These are phyloP conservation scores for Microdochium trichocladiopsis DNA, from an alignment of 2,329 filamentous ascomycete species.

Conservation along the genomic window DNA sequence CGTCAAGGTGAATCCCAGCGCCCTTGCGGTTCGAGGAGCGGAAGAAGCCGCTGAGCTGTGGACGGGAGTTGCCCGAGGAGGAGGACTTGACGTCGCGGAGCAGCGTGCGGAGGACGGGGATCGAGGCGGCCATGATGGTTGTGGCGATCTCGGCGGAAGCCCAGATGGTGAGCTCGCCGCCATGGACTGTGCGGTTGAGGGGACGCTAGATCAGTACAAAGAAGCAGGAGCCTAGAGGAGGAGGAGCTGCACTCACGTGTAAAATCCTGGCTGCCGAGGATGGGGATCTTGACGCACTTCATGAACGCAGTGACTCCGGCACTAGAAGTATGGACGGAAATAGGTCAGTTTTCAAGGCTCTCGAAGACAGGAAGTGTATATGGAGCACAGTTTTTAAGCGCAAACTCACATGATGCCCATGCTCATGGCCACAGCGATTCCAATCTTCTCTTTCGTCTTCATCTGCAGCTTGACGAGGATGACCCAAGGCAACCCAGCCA, in stretches of 20 bases:
- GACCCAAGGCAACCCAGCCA: conserved; percentile 1
- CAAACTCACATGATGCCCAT: conserved; percentile 3
- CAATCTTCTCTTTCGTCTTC: conserved; percentile 1
- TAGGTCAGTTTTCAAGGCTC: too few species aligned
- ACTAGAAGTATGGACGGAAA: neutral
- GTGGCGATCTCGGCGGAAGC: conserved; percentile 22
- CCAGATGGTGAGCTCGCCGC: conserved; percentile 16
- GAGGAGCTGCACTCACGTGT: conserved; percentile 1
- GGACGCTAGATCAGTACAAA: too few species aligned
- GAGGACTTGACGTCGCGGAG: conserved; percentile 8
- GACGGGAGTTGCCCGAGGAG: neutral
- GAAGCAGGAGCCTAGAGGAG: neutral
- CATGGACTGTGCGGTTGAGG: conserved; percentile 6
- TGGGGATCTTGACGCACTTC: neutral
- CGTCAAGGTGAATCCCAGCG: too few species aligned
- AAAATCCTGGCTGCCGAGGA: conserved; percentile 2
- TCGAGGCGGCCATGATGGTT: conserved; percentile 25
- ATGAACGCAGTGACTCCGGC: conserved; percentile 1
- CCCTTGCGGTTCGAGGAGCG: neutral
- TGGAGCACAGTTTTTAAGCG: neutral
- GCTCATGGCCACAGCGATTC: conserved; percentile 3
- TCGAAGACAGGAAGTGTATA: too few species aligned
- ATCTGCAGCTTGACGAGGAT: conserved; percentile 1
- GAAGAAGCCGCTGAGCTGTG: neutral
- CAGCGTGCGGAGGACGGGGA: conserved; percentile 21